Conservation (phyloP, 108 stramenopile species). For the Asterionellopsis glacialis region DNA sequence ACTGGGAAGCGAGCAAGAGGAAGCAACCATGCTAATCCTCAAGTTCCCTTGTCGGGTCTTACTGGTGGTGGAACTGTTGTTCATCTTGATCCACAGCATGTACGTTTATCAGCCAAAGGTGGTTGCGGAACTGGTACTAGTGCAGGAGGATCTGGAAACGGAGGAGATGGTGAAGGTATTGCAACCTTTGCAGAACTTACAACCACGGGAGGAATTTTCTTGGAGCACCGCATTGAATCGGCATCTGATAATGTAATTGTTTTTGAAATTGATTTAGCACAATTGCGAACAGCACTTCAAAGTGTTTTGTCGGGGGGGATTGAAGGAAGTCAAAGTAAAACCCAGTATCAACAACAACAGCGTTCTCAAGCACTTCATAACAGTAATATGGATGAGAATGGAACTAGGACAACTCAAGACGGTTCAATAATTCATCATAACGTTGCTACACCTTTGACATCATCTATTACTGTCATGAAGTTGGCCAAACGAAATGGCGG, state of each 20-base stretch:
- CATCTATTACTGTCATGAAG: slow-evolving; percentile 48
- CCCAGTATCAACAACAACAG: slow-evolving; percentile 4
- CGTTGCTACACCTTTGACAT: background rate
- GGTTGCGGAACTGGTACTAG: slow-evolving; percentile 75
- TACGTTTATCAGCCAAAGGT: slow-evolving; percentile 51
- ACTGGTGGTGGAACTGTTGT: slow-evolving; percentile 29
- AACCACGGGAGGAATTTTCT: slow-evolving; percentile 52
- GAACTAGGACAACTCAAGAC: slow-evolving; percentile 2
- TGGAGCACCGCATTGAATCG: slow-evolving; percentile 80
- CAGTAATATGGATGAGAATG: slow-evolving; percentile 23
- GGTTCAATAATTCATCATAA: background rate
- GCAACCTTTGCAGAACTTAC: slow-evolving; percentile 75
- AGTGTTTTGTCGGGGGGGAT: slow-evolving; percentile 38
- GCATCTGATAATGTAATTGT: slow-evolving; percentile 76
- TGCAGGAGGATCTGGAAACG: slow-evolving; percentile 22
- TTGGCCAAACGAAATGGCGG: slow-evolving; percentile 77
- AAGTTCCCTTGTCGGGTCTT: slow-evolving; percentile 10
- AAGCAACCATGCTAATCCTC: slow-evolving; percentile 4
- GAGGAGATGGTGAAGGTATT: slow-evolving; percentile 56
- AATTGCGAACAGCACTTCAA: slow-evolving; percentile 67
- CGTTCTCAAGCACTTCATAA: slow-evolving; percentile 25
- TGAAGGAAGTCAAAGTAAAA: background rate
- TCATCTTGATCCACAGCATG: slow-evolving; percentile 59
- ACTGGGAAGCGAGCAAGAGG: background rate
- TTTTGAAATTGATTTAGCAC: slow-evolving; percentile 77